phyloP scores from a whole-genome alignment of 352 stramenopile genomes.

The Phytopythium helicoides region DNA sequence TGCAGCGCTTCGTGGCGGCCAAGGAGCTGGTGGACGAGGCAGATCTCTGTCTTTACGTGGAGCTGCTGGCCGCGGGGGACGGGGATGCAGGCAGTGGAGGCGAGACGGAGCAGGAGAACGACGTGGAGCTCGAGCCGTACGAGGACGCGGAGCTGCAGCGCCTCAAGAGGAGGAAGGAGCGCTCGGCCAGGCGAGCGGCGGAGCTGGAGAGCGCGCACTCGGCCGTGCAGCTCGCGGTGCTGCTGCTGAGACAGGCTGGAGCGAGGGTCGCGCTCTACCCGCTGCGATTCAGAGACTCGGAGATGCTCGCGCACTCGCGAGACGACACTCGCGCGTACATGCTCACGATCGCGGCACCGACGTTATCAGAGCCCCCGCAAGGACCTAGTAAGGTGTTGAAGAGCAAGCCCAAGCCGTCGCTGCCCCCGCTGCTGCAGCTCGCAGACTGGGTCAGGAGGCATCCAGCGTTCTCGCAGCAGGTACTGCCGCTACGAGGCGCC shows the following conservation, averaged over 20 bases:
- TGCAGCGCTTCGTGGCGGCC: conserved; percentile 26
- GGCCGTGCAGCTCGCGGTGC: conserved; percentile 30
- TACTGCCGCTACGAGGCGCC: conserved; percentile 38
- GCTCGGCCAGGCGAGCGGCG: neutral
- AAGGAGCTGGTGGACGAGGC: conserved; percentile 30
- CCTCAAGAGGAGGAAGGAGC: conserved; percentile 2
- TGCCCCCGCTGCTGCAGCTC: conserved; percentile 14
- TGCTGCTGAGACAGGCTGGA: conserved; percentile 34
- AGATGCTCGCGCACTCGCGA: conserved; percentile 14
- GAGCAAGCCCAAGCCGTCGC: conserved; percentile 5
- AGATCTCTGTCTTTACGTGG: conserved; percentile 41
- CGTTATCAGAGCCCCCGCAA: conserved; percentile 11
- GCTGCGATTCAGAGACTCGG: conserved; percentile 27
- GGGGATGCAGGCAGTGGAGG: conserved; percentile 1
- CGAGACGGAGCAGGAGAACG: neutral
- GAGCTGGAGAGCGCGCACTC: conserved; percentile 29
- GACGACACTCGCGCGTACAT: conserved; percentile 46
- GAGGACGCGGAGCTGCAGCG: conserved; percentile 6
- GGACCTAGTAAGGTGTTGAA: conserved; percentile 7
- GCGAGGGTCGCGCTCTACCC: conserved; percentile 41
- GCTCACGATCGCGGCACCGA: conserved; percentile 36
- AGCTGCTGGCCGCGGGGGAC: conserved; percentile 8
- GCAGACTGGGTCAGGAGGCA: conserved; percentile 46
- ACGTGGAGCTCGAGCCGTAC: conserved; percentile 5
- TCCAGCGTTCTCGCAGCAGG: conserved; percentile 36